Evolutionary conservation across 2,329 filamentous ascomycete genomes (phyloP), one percentile per base, ranked within the genome.

Genomic region (Incumbomyces delicatus): DNA sequence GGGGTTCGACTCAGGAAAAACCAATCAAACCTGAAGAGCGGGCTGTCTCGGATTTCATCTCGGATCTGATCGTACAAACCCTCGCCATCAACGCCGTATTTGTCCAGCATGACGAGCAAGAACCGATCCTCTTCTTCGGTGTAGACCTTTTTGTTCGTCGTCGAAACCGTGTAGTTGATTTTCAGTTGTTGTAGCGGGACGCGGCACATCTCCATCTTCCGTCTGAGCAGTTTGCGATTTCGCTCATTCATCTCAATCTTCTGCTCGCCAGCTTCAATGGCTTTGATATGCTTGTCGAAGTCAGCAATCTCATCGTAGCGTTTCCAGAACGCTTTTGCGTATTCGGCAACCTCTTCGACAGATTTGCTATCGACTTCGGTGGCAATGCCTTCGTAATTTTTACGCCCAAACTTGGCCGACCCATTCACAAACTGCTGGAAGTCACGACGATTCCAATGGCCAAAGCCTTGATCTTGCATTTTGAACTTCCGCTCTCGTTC

Each of bases 81-180:
- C 58, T 96, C 90, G 1, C 85, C 84, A 62, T 98, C 94, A 31
- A 98, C 81, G 6, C 94, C 92, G 58, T 88, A 85, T 64, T 83
- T 86, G 67, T 98, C 88, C 5, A 98, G 75, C 68, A 95, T 83
- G 41, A 98, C 90, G 30, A 98, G 75, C 44, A 98, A 68, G 68
- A 98, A 98, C 2, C 92, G 80, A 62, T 98, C 92, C 65, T 98
- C 92, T 62, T 98, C 92, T 63, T 98, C 94, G 0, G 89, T 96
- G 64, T 98, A 98, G 1, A 98, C 89, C 71, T 98, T 98, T 73
- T 98, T 98, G 77, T 98, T 98, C 8, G 94, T 98, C 2, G 92
- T 98, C 6, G 88, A 95, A 22, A 98, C 92, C 0, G 89, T 95
- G 67, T 98, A 98, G 69, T 95, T 96, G 71, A 98, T 88, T 73